These are phyloP conservation scores for Sonneratia caseolaris DNA, from an alignment of 345 rosid genomes.

Conservation along the genomic window DNA sequence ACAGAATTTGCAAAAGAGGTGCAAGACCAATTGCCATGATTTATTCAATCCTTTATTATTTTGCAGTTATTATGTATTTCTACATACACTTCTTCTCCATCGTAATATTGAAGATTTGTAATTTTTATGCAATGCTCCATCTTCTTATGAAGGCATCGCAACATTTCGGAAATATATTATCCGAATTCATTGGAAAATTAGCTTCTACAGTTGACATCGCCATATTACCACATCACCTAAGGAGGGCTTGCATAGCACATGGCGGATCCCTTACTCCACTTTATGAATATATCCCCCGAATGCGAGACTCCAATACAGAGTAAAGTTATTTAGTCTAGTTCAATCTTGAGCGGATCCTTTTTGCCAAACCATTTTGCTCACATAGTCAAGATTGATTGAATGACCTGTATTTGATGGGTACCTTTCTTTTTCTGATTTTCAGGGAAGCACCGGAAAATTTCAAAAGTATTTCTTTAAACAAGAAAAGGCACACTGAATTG, in stretches of 20 bases:
- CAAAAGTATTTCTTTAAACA: conserved; percentile 22
- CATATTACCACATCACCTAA: conserved; percentile 59
- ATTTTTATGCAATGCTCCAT: not conserved
- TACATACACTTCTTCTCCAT: not conserved
- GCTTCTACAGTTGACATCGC: conserved; percentile 48
- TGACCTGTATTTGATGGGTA: not conserved
- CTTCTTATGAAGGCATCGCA: conserved; percentile 55
- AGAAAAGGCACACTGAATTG: conserved; percentile 55
- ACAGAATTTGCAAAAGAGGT: conserved; percentile 98
- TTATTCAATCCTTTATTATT: not conserved
- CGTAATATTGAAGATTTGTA: not conserved
- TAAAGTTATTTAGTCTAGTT: not conserved
- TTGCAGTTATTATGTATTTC: not conserved
- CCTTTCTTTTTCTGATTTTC: conserved; percentile 19
- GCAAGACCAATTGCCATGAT: not conserved
- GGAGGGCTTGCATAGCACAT: conserved; percentile 79
- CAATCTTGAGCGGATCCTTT: not conserved
- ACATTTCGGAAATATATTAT: conserved; percentile 86
- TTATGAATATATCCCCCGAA: conserved; percentile 75
- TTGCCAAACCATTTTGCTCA: not conserved
- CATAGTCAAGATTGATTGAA: not conserved
- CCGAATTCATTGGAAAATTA: conserved; percentile 57
- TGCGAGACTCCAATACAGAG: conserved; percentile 62
- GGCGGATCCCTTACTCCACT: conserved; percentile 59
- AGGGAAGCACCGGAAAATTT: conserved; percentile 36